Base-by-base conservation (phyloP, 2,329 filamentous ascomycete species). In the Neofusicoccum parvum region DNA sequence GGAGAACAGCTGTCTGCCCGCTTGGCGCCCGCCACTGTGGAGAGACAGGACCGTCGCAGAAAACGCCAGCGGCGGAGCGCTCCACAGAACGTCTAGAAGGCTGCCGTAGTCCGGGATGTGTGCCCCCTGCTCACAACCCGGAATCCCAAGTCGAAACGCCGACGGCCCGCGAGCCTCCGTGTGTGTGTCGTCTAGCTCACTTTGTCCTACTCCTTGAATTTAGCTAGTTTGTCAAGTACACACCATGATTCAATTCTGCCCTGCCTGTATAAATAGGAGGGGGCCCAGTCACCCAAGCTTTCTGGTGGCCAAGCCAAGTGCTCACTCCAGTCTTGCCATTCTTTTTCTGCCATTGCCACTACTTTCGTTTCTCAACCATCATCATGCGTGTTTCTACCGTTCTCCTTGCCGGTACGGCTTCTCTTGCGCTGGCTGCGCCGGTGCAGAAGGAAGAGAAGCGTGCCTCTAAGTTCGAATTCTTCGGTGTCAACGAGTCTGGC, bases 401-500 rank as follows among this genome's bases (percentile, higher is more conserved):
- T 37, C 59, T 69, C 50, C 67, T 65, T 50, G 70, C 66, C 48
- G 53, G 66, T 34, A 70, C 67, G 60, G 68, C 67, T 27, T 63
- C 67, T n/a, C 62, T 68, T 46, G 69, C 67, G 34, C 46, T 69
- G 64, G 69, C 67, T 64, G 69, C 66, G 45, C 68, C 66, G 2
- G 62, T 63, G 23, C 41, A 70, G 62, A 62, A 67, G 36, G 12
- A 53, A 17, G 54, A 70, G 62, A 65, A 68, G 23, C 43, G 65
- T 36, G 67, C 51, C 15, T 65, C 69, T 3, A 68, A 66, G 66
- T 67, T 69, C 65, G 50, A 68, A 11, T 65, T 65, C 37, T 74
- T 82, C 39, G 80, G 81, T 37, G 68, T 80, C 59, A 82, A 81
- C 67, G 80, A 87, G 72, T 81, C 84, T 17, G 84, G 85, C 45